Base-by-base conservation (phyloP, 768 basidiomycete genomes). In the Agrocybe pediades region DNA sequence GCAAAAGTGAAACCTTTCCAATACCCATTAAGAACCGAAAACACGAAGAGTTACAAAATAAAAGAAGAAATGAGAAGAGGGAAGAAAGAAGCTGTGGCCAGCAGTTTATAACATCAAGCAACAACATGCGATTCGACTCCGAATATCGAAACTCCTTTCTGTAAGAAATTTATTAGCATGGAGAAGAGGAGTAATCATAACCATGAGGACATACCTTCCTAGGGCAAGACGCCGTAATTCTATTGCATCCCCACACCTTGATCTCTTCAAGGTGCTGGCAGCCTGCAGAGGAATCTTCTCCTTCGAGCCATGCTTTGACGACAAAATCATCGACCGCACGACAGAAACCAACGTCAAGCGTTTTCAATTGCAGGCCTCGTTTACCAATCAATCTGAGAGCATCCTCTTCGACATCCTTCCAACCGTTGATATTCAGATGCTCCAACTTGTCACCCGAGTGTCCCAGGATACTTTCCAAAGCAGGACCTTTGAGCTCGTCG, bases 321-420 rank as follows among this genome's bases (percentile, higher is more conserved):
- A 88, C 77, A 63, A 89, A 95, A 68, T 98, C 89, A 54, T 95
- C 88, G 36, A 90, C 77, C 19, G 81, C 79, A 44, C 95, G 74
- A 61, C 94, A 94, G 82, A 89, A 98, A 1, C 95, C 88, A 2
- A 95, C 69, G 63, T 98, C 90, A 36, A 98, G 56, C 64, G 73
- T 78, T 60, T 66, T 71, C 64, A 96, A 56, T 29, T 77, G 70
- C 2, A 59, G 63, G 15, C 65, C 70, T 13, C 61, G 51, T 68
- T 74, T 9, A 30, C 67, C 72, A 21, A 80, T 62, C 53, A 53
- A 54, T 25, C 58, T 62, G 47, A 82, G 47, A 19, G 72, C 69
- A 11, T 82, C 81, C 27, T 77, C 73, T 0, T 78, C 75, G 0
- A 83, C 75, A 3, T 79, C 80, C 64, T 87, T 87, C 84, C 90